Base-by-base conservation (phyloP, 345 rosid genomes). In the Populus deltoides region DNA sequence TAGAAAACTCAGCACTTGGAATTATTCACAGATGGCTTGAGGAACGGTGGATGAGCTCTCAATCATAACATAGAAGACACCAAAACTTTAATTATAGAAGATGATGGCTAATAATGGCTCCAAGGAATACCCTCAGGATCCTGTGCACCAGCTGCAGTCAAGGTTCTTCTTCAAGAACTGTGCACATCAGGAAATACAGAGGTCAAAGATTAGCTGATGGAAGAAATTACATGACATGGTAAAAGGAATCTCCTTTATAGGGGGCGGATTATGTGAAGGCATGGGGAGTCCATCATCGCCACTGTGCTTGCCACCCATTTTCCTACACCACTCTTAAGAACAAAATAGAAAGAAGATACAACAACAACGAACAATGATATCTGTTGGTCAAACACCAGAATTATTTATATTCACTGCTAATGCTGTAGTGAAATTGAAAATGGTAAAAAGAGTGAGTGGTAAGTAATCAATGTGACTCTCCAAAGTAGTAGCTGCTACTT, bases 41-140 rank as follows among this genome's bases (percentile, higher is more conserved):
- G 82, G 88, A 89, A 83, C 76, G 69, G 92, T 80, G 49, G 88
- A 81, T 83, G 75, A 61, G 24, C 66, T 72, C 62, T 77, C 78
- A 89, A 83, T 89, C 88, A 88, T 86, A 90, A 90, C 85, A 81
- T 81, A 24, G 75, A 86, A 84, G 88, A 63, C 86, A 86, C 91
- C 90, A 88, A 86, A 90, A 84, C 89, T 86, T 88, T 90, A 84
- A 88, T 85, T 86, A 81, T 86, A 77, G 66, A 81, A 69, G 84
- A 53, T 68, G 86, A 77, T 85, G 84, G 74, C 61, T 81, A 72
- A 79, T 79, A 55, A 80, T 81, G 75, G 59, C 78, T 43, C 63
- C 61, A 73, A 59, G 72, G 47, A 53, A 59, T 41, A 18, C 68
- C 33, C 22, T 17, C 24, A 59, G 25, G 8, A 11, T 49, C 70